These are phyloP conservation scores for Xylariales sp. DNA, from an alignment of 2,329 filamentous ascomycete genomes.

Conservation along the genomic window DNA sequence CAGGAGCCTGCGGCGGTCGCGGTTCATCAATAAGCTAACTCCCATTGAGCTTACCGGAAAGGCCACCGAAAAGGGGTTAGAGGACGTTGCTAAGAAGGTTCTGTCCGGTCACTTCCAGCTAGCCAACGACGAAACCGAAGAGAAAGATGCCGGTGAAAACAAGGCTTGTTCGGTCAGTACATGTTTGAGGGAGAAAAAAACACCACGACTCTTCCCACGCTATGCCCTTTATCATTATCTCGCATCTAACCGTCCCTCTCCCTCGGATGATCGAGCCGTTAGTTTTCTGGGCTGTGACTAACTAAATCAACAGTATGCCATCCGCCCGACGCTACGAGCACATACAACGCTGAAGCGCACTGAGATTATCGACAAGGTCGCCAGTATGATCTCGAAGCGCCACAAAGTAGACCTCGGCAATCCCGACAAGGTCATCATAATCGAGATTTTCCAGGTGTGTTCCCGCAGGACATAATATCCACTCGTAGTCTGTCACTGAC, in stretches of 20 bases:
- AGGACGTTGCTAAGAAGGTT: constrained; percentile 71
- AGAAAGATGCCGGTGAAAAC: constrained; percentile 33
- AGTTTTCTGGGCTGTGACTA: constrained; percentile 9
- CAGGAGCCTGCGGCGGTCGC: constrained; percentile 58
- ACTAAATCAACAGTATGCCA: constrained; percentile 75
- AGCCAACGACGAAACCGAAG: constrained; percentile 38
- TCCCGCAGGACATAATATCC: background rate
- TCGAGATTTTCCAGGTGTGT: constrained; percentile 82
- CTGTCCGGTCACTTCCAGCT: constrained; percentile 72
- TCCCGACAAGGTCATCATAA: constrained; percentile 82
- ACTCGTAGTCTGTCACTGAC: constrained; percentile 2
- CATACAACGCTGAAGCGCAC: constrained; percentile 76
- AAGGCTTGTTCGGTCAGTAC: constrained; percentile 57
- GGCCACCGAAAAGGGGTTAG: constrained; percentile 75
- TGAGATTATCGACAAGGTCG: constrained; percentile 77
- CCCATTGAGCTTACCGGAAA: constrained; percentile 64
- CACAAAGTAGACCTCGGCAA: constrained; percentile 82
- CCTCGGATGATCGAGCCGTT: background rate
- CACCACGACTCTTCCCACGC: background rate
- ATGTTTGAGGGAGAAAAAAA: background rate
- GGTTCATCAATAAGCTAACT: constrained; percentile 71
- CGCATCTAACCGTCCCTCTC: background rate
- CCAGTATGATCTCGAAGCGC: constrained; percentile 69
- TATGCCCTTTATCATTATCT: background rate
- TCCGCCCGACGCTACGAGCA: constrained; percentile 80